Base-by-base conservation (phyloP, 495 filamentous ascomycete species). In the Hapsidospora chrysogenum region DNA sequence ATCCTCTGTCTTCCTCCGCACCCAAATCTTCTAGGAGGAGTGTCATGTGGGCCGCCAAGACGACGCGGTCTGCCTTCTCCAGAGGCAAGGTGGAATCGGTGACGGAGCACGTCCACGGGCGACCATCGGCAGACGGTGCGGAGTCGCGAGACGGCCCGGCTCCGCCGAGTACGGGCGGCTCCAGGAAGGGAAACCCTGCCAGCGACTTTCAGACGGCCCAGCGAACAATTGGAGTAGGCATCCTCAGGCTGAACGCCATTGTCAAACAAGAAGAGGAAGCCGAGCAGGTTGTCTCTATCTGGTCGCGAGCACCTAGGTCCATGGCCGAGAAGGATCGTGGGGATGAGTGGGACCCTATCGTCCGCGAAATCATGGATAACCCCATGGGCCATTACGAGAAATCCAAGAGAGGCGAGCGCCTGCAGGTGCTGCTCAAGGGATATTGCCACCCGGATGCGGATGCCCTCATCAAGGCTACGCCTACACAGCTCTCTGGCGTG, bases 401-500 rank as follows among this genome's bases (percentile, higher is more conserved):
- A 43, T 78, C 76, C 29, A 61, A 64, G 22, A 58, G 66, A 25
- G 71, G 82, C 10, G 80, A 85, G 38, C 68, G 78, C 13, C 49
- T 95, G 7, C 76, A 81, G 43, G 58, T 96, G 3, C 74, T 79
- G 39, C 57, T 92, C 8, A 76, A 77, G 40, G 64, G 82, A 4
- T 94, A 94, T 50, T 63, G 68, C 17, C 61, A 69, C 37, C 63
- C 75, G 4, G 85, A 95, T 44, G 71, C 82, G 0, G 85, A 85
- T 43, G 61, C 56, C 2, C 68, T 99, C 19, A 75, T 96, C 39
- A 76, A 76, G 40, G 70, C 76, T 30, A 95, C 86, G 10, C 92
- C 87, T 7, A 96, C 89, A 0, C 58, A 92, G 4, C 70, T 96
- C 23, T 81, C 92, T 36, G 73, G 76, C 28, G 70, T 95, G 38